These are phyloP conservation scores for Pleurotus djamor DNA, from an alignment of 768 basidiomycete genomes.

Conservation along the genomic window DNA sequence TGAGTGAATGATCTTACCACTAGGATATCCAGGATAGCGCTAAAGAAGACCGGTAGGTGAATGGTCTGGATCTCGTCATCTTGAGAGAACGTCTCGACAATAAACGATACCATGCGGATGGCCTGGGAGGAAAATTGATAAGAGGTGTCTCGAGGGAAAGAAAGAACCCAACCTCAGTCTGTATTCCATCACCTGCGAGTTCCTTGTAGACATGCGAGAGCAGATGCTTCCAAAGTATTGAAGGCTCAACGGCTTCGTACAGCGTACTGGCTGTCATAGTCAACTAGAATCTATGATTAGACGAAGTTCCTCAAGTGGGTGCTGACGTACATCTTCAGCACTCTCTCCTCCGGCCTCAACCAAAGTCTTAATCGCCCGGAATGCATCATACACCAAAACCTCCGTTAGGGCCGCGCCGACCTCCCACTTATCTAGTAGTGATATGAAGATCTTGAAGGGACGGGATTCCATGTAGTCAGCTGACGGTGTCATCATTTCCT, in stretches of 20 bases:
- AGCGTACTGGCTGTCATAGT: conserved; percentile 83
- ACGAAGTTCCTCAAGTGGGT: not conserved
- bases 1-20: conserved; percentile 41
- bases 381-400: conserved; percentile 72
- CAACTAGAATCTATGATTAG: conserved; percentile 37
- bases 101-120: conserved; percentile 65
- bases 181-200: conserved; percentile 38
- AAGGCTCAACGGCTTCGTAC: conserved; percentile 92
- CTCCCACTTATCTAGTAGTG: conserved; percentile 96
- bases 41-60: conserved; percentile 79
- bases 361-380: conserved; percentile 65
- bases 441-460: conserved; percentile 96
- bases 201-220: conserved; percentile 56
- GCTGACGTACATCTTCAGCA: conserved; percentile 55
- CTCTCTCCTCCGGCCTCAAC: conserved; percentile 50
- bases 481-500: conserved; percentile 74
- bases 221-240: conserved; percentile 81
- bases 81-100: conserved; percentile 69
- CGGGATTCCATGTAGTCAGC: conserved; percentile 75
- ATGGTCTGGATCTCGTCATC: conserved; percentile 86
- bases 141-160: not conserved
- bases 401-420: conserved; percentile 84
- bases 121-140: conserved; percentile 38
- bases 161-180: conserved; percentile 43
- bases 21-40: conserved; percentile 61